Evolutionary conservation across 2,329 filamentous ascomycete genomes (phyloP).

Genomic region (Ramichloridium luteum): DNA sequence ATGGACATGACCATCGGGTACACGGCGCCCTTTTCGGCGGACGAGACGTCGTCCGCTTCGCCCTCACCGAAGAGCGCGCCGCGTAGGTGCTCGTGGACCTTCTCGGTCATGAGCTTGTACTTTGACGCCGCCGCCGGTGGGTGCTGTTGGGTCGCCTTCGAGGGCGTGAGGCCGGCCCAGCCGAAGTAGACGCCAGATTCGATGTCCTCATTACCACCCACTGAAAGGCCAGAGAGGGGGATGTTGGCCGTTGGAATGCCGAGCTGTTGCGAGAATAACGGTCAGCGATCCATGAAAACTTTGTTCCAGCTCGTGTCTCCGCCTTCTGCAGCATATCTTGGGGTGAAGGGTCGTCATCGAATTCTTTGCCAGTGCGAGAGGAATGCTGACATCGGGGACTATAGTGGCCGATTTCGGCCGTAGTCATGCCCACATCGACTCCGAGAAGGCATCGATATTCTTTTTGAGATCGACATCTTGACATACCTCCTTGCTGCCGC

Average conservation of each 20-base stretch:
- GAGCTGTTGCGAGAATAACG: constrained; percentile 42
- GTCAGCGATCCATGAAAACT: constrained; percentile 12
- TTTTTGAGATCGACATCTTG: too few relatives aligned
- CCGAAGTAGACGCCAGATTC: constrained; percentile 87
- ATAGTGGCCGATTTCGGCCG: too few relatives aligned
- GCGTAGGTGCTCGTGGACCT: constrained; percentile 11
- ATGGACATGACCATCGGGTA: constrained; percentile 89
- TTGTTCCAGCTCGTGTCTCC: too few relatives aligned
- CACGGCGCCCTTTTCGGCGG: constrained; percentile 31
- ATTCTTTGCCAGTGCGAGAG: too few relatives aligned
- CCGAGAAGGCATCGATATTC: too few relatives aligned
- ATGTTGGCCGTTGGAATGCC: constrained; percentile 95
- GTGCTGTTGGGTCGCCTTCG: constrained; percentile 16
- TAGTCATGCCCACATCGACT: too few relatives aligned
- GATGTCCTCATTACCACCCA: constrained; percentile 50
- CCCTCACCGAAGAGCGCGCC: constrained; percentile 7
- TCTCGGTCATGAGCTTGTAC: constrained; percentile 17
- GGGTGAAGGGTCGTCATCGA: too few relatives aligned
- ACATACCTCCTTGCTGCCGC: constrained; percentile 76
- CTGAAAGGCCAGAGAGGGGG: constrained; percentile 54
- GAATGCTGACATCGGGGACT: too few relatives aligned
- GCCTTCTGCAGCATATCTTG: too few relatives aligned
- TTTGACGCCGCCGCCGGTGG: constrained; percentile 11
- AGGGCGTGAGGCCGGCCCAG: constrained; percentile 56
- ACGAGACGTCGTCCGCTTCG: constrained; percentile 3